phyloP scores from a whole-genome alignment of 495 filamentous ascomycete species.

The Hyaloscypha bicolor region DNA sequence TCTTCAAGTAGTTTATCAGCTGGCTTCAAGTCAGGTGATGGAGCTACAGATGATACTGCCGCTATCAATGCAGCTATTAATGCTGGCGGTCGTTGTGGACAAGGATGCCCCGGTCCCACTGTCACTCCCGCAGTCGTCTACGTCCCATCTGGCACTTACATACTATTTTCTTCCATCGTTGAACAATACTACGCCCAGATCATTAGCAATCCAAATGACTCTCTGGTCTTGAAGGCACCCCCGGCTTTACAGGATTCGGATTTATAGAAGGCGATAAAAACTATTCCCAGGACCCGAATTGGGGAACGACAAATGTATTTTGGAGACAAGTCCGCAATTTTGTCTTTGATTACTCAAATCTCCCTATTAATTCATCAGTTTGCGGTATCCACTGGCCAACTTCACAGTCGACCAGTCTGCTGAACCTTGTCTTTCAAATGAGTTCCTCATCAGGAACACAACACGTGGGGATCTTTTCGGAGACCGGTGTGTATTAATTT shows the following conservation, averaged over 20 bases:
- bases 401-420: constrained; percentile 72
- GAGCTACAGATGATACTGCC: constrained; percentile 68
- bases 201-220: constrained; percentile 65
- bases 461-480: constrained; percentile 70
- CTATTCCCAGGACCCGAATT: constrained; percentile 53
- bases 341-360: constrained; percentile 68
- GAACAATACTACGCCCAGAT: constrained; percentile 68
- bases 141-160: constrained; percentile 54
- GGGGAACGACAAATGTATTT: constrained; percentile 71
- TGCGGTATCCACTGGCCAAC: constrained; percentile 77
- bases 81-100: constrained; percentile 52
- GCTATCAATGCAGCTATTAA: constrained; percentile 68
- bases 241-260: constrained; percentile 62
- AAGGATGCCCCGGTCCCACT: constrained; percentile 31
- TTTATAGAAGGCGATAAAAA: constrained; percentile 73
- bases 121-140: constrained; percentile 45
- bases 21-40: constrained; percentile 56
- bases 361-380: constrained; percentile 41
- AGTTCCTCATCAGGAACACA: constrained; percentile 54
- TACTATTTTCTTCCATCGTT: constrained; percentile 58
- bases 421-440: constrained; percentile 80
- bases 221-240: constrained; percentile 67
- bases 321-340: constrained; percentile 79
- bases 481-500: constrained; percentile 56
- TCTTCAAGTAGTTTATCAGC: too few relatives aligned